Evolutionary conservation across 1,284 basidiomycete genomes (phyloP).

Genomic region (Cutaneotrichosporon sp.): DNA sequence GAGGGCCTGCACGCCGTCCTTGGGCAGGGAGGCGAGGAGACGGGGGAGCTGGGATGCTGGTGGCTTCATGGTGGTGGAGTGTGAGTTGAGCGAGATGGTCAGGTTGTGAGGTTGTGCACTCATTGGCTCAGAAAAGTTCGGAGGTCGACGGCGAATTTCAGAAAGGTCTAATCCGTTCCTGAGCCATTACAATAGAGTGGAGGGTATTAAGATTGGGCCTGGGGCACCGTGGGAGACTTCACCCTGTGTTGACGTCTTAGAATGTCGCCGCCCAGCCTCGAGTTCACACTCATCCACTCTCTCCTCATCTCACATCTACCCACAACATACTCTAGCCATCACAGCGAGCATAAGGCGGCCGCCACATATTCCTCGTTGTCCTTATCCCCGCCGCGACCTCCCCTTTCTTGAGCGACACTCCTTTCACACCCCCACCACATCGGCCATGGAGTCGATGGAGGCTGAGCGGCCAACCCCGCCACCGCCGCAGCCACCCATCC

Average conservation of each 20-base stretch:
- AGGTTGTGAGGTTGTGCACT: too few relatives aligned
- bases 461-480: neutral
- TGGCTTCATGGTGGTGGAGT: conserved; percentile 12
- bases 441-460: conserved; percentile 5
- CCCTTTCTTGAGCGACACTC: neutral
- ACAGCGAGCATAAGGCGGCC: neutral
- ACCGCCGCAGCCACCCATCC: neutral
- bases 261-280: neutral
- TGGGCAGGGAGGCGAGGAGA: conserved; percentile 39
- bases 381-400: neutral
- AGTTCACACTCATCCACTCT: neutral
- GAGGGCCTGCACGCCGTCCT: conserved; percentile 28
- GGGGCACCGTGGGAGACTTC: neutral
- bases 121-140: conserved; percentile 10
- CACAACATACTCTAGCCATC: neutral
- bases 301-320: neutral
- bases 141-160: conserved; percentile 2
- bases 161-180: neutral
- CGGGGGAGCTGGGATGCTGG: conserved; percentile 29
- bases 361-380: neutral
- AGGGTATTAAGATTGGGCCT: neutral
- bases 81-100: too few relatives aligned
- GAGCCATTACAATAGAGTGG: neutral
- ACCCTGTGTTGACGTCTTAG: conserved; percentile 1
- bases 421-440: neutral